Conservation (phyloP, 2,329 filamentous ascomycete species). For the Colletotrichum musae region DNA sequence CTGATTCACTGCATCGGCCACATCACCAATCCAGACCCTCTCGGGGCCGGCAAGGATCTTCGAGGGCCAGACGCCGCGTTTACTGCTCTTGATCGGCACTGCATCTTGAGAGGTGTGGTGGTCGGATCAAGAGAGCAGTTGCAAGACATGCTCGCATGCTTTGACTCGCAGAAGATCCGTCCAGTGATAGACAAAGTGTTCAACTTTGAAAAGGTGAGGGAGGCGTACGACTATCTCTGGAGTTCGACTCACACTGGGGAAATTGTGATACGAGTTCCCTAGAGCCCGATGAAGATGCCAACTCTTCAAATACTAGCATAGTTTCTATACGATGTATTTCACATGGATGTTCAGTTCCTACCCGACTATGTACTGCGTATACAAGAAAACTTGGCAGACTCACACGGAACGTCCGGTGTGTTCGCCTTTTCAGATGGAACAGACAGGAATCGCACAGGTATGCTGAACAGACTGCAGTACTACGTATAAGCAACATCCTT, state of each 20-base stretch:
- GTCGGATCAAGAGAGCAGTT: conserved; percentile 19
- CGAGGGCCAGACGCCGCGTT: conserved; percentile 2
- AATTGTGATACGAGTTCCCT: not conserved
- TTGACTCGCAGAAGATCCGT: not conserved
- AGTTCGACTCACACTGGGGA: not conserved
- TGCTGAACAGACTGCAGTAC: no score
- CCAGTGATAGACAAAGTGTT: conserved; percentile 2
- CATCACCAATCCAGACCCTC: conserved; percentile 9
- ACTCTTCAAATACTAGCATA: no score
- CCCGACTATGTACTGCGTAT: no score
- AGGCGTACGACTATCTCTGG: not conserved
- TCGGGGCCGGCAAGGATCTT: not conserved
- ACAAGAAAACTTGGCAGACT: no score
- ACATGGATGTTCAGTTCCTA: no score
- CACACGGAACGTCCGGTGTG: no score
- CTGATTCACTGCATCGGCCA: conserved; percentile 1
- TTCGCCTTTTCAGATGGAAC: no score
- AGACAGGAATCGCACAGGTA: no score
- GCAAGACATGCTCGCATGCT: conserved; percentile 2
- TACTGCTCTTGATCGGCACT: conserved; percentile 1
- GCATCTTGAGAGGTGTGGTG: not conserved
- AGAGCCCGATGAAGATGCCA: no score
- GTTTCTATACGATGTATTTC: no score
- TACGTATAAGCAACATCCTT: no score
- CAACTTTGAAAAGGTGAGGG: not conserved